Base-by-base conservation (phyloP, 1,139 yeast species). In the Candida gigantensis region DNA sequence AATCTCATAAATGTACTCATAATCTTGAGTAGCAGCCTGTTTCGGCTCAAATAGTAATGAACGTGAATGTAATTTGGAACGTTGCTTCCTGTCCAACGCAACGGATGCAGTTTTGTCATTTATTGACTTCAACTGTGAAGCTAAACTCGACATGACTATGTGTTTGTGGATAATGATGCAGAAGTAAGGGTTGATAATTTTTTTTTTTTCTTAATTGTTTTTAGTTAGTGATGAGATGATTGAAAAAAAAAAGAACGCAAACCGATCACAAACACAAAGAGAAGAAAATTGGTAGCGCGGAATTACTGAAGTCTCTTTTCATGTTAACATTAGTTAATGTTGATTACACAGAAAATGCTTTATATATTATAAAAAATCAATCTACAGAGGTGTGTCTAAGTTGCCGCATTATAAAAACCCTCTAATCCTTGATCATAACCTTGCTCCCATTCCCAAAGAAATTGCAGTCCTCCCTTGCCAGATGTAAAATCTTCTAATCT, bases 11-110 rank as follows among this genome's bases (percentile, higher is more conserved):
- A 92, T 80, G 37, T 83, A 72, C 53, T 89, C 97, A 55, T 79
- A 89, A 58, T 94, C 98, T 65, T 94, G 98, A 25, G 90, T 77
- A 8, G 95, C 86, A 17, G 99, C 98, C 41, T 79, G 81, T 53
- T 84, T 81, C 7, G 96, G 76, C 35, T 88, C 95, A 59, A 84
- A 90, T 28, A 92, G 77, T 50, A 92, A 75, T 34, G 98, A 92
- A 30, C 87, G 81, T 17, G 95, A 81, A 55, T 92, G 98, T 45
- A 89, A 66, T 62, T 84, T 86, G 45, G 90, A 86, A 58, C 97
- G 74, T 50, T 80, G 74, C 62, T 88, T 88, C 60, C 97, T 79
- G 56, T 90, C 97, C 44, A 88, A 73, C 5, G 94, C 90, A 42
- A 84, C 78, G 28, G 94, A 80, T 39, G 81, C 81, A 46, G 79